Conservation (phyloP, 108 stramenopile species). For the Nitzschia sp. region DNA sequence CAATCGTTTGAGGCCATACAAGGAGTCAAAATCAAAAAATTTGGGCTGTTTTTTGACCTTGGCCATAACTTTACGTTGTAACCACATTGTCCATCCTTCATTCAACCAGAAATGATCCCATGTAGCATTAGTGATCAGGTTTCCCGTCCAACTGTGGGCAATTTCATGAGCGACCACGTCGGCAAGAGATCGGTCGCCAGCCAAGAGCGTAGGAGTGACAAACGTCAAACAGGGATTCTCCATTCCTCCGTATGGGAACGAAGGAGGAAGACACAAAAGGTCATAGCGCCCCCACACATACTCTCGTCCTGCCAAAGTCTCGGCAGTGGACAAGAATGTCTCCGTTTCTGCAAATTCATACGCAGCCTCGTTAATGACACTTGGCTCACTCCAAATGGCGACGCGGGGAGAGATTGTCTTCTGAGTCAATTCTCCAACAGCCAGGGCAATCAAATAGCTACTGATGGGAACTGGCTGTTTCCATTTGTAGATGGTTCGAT, state of each 20-base stretch:
- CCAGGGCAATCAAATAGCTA: conserved; percentile 93
- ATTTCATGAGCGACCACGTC: conserved; percentile 96
- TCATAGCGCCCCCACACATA: conserved; percentile 97
- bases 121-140: conserved; percentile 93
- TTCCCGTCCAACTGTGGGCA: conserved; percentile 93
- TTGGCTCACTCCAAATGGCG: conserved; percentile 92
- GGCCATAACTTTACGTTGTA: conserved; percentile 96
- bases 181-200: conserved; percentile 92
- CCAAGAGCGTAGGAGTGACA: conserved; percentile 96
- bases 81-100: conserved; percentile 98
- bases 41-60: conserved; percentile 58
- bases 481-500: conserved; percentile 55
- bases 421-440: conserved; percentile 81
- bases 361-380: conserved; percentile 86
- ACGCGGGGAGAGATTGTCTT: conserved; percentile 78
- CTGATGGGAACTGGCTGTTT: conserved; percentile 90
- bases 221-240: conserved; percentile 97
- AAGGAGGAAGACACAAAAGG: conserved; percentile 92
- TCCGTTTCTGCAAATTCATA: conserved; percentile 95
- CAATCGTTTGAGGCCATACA: conserved; percentile 71
- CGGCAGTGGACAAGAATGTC: conserved; percentile 85
- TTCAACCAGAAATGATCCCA: conserved; percentile 97
- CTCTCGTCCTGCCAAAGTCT: conserved; percentile 62
- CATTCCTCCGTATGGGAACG: conserved; percentile 98
- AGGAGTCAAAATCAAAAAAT: conserved; percentile 85